phyloP scores from a whole-genome alignment of 768 basidiomycete species.

The Xerocomellus dryophilus region DNA sequence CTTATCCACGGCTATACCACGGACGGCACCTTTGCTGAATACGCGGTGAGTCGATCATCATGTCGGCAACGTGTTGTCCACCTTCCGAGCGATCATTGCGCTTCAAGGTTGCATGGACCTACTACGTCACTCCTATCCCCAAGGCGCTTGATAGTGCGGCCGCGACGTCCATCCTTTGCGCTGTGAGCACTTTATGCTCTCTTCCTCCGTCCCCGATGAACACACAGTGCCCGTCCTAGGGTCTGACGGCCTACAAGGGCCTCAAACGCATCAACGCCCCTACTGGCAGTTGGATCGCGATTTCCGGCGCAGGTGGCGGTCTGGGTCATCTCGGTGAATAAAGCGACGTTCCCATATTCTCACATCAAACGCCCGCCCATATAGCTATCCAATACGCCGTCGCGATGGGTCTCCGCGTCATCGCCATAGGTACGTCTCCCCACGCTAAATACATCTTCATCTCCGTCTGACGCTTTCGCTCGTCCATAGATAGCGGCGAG shows the following conservation, averaged over 20 bases:
- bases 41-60: slow-evolving; percentile 26
- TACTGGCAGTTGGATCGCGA: slow-evolving; percentile 39
- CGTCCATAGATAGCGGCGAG: slow-evolving; percentile 39
- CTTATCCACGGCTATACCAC: slow-evolving; percentile 35
- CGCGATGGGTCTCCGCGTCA: slow-evolving; percentile 41
- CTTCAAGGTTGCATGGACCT: slow-evolving; percentile 31
- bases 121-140: slow-evolving; percentile 46
- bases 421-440: slow-evolving; percentile 37
- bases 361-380: background rate
- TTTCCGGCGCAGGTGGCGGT: slow-evolving; percentile 41
- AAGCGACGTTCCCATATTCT: background rate
- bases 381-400: slow-evolving; percentile 46
- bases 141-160: slow-evolving; percentile 36
- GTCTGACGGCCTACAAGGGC: slow-evolving; percentile 46
- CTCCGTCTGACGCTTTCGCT: background rate
- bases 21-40: slow-evolving; percentile 46
- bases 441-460: background rate
- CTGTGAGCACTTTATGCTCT: slow-evolving; percentile 20
- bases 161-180: slow-evolving; percentile 46
- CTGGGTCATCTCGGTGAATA: slow-evolving; percentile 41
- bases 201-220: background rate
- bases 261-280: slow-evolving; percentile 36
- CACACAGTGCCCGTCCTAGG: slow-evolving; percentile 9
- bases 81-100: background rate
- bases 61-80: background rate